phyloP scores from a whole-genome alignment of 2,329 filamentous ascomycete genomes.

The Microthyrium microscopicum region DNA sequence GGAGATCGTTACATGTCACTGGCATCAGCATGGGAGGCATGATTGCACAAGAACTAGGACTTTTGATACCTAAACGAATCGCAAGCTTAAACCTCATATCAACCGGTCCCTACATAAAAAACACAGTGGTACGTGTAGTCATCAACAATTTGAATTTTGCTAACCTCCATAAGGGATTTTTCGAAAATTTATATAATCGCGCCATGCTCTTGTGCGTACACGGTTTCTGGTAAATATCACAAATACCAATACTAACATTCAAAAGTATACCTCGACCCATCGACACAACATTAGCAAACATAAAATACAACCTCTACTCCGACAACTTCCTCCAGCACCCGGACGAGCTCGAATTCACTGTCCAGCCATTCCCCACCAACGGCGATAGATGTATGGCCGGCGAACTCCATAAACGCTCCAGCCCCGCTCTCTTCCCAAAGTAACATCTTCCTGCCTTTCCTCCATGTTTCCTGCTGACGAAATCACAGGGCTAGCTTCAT shows the following conservation, averaged over 20 bases:
- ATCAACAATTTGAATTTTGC: no score
- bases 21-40: conserved; percentile 72
- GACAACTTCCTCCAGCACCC: conserved; percentile 43
- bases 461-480: neutral
- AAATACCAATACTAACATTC: neutral
- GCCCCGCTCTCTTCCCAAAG: conserved; percentile 40
- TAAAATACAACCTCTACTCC: conserved; percentile 51
- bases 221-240: neutral
- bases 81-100: conserved; percentile 34
- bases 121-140: conserved; percentile 26
- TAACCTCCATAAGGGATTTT: no score
- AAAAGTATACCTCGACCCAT: conserved; percentile 46
- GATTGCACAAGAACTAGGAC: conserved; percentile 68
- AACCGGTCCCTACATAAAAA: conserved; percentile 30
- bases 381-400: conserved; percentile 69
- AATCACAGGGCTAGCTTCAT: conserved; percentile 54
- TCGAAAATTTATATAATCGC: conserved; percentile 46
- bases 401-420: conserved; percentile 55
- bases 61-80: conserved; percentile 30
- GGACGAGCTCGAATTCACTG: conserved; percentile 32
- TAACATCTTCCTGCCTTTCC: neutral
- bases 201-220: conserved; percentile 30
- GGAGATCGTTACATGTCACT: conserved; percentile 47
- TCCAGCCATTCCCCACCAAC: conserved; percentile 49
- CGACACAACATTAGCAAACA: conserved; percentile 47